Conservation (phyloP, 1,284 basidiomycete genomes). For the Erythrobasidium hasegawianum region DNA sequence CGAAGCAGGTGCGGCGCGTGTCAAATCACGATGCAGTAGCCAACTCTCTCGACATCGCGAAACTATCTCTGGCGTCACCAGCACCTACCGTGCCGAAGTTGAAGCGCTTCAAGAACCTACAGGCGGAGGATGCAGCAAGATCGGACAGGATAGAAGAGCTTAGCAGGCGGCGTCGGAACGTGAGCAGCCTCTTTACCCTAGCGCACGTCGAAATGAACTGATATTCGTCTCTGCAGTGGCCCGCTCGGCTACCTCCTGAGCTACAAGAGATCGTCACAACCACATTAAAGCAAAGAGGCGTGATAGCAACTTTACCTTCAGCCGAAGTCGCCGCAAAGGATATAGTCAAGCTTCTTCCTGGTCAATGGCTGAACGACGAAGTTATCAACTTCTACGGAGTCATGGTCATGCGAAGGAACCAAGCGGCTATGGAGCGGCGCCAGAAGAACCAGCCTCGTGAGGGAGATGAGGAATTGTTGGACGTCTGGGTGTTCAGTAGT, state of each 20-base stretch:
- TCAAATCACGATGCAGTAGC: too few relatives aligned
- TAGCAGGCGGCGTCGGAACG: conserved; percentile 12
- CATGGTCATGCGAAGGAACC: conserved; percentile 69
- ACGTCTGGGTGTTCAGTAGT: conserved; percentile 80
- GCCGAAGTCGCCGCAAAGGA: conserved; percentile 64
- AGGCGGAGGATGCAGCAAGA: neutral
- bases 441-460: conserved; percentile 51
- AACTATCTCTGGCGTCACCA: neutral
- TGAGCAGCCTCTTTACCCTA: neutral
- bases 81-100: neutral
- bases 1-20: too few relatives aligned
- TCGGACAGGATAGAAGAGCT: conserved; percentile 19
- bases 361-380: conserved; percentile 92
- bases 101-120: neutral
- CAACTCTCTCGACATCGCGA: conserved; percentile 2
- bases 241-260: conserved; percentile 37
- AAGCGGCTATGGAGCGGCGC: conserved; percentile 45
- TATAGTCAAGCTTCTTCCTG: conserved; percentile 63
- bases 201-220: neutral
- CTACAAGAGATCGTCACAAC: conserved; percentile 39
- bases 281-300: conserved; percentile 40
- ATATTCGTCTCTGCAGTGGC: conserved; percentile 36
- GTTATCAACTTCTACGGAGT: conserved; percentile 93
- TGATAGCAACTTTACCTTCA: conserved; percentile 46
- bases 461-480: conserved; percentile 50